Base-by-base conservation (phyloP, 495 filamentous ascomycete species). In the Cercophora samala region DNA sequence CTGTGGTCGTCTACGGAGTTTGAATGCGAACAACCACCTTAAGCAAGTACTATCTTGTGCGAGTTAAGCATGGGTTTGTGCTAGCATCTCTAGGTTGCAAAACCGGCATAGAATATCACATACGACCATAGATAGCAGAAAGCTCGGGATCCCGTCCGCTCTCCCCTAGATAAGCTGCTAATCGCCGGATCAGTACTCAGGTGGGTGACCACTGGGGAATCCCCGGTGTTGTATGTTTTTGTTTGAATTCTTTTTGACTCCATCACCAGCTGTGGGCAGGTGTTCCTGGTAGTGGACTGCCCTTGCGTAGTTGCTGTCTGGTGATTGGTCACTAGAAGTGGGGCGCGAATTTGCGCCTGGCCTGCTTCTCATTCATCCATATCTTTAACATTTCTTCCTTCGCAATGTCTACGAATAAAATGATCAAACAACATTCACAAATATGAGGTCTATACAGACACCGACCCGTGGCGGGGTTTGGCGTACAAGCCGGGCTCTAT, bases 91-190 rank as follows among this genome's bases (percentile, higher is more conserved):
- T n/a, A n/a, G n/a, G n/a, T n/a, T n/a, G n/a, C n/a, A n/a, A n/a
- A n/a, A n/a, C n/a, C n/a, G n/a, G n/a, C n/a, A n/a, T n/a, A n/a
- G n/a, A n/a, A n/a, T 29, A 29, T 29, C 26, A 29, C 26, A 29
- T 29, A 29, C 26, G 3, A 29, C 26, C 26, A 29, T 5, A 29
- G 15, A 22, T 18, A 5, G 26, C 26, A 29, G 26, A 29, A 29
- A 29, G 3, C 70, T 77, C 78, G 80, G 77, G 75, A 78, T 79
- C 78, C 79, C 80, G 80, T 83, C 78, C 76, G 80, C 77, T 82
- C 80, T 78, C 76, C 77, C 78, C 71, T 79, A 76, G 74, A 76
- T 72, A 77, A 79, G 72, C 75, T 29, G 26, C 26, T 29, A 29
- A 29, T 29, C 26, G 26, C 26, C n/a, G n/a, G n/a, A n/a, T n/a